Conservation (phyloP, 2,329 filamentous ascomycete species). For the Curvularia hawaiiensis region DNA sequence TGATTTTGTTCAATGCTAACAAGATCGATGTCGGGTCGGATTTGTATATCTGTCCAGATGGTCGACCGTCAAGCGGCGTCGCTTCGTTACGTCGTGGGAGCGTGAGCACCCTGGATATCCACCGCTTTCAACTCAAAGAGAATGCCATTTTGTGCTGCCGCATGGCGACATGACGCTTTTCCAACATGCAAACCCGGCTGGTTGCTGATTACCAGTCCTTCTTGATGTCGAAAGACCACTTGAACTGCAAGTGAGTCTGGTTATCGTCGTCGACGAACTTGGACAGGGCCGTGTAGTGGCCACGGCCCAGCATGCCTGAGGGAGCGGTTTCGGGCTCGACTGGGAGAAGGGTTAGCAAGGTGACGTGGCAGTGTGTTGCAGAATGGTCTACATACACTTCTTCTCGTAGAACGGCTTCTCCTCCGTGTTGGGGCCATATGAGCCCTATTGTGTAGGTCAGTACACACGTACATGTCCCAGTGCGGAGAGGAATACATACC, state of each 20-base stretch:
- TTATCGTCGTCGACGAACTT: slow-evolving; percentile 96
- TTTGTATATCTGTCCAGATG: slow-evolving; percentile 18
- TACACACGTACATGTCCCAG: background rate
- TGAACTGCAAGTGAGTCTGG: slow-evolving; percentile 85
- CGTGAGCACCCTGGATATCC: slow-evolving; percentile 23
- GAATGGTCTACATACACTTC: slow-evolving; percentile 72
- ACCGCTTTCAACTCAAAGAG: slow-evolving; percentile 17
- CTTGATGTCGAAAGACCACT: slow-evolving; percentile 95
- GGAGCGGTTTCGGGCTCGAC: slow-evolving; percentile 93
- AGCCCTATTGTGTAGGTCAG: slow-evolving; percentile 65
- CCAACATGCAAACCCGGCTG: background rate
- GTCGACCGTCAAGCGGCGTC: slow-evolving; percentile 34
- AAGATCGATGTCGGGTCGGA: slow-evolving; percentile 12
- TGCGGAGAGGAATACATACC: slow-evolving; percentile 58
- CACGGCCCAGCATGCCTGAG: slow-evolving; percentile 85
- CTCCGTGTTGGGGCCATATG: slow-evolving; percentile 90
- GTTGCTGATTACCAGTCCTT: slow-evolving; percentile 79
- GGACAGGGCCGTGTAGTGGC: slow-evolving; percentile 86
- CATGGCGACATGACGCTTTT: slow-evolving; percentile 12
- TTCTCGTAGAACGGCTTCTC: slow-evolving; percentile 86
- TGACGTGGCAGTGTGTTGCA: background rate
- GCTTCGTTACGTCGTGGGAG: slow-evolving; percentile 31
- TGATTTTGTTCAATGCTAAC: slow-evolving; percentile 10
- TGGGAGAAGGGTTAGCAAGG: slow-evolving; percentile 45
- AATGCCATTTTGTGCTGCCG: slow-evolving; percentile 12